Evolutionary conservation across 1,284 basidiomycete genomes (phyloP).

Genomic region (Ustilago bromivora): DNA sequence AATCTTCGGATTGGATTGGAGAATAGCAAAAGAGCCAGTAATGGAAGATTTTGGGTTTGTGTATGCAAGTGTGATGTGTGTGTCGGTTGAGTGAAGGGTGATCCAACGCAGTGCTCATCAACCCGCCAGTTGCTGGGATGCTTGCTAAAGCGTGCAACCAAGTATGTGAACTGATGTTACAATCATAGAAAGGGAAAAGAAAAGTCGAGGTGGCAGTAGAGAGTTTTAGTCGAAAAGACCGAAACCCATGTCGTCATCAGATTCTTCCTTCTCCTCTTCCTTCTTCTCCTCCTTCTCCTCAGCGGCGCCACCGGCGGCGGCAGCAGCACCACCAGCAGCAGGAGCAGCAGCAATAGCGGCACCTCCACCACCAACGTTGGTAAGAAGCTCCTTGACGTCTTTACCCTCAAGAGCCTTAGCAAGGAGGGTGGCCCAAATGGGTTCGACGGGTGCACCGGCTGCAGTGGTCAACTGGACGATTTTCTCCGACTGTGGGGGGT

Average conservation of each 20-base stretch:
- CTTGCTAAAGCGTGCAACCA: not conserved
- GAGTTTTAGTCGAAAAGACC: constrained; percentile 81
- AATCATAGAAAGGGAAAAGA: constrained; percentile 9
- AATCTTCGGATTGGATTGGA: not conserved
- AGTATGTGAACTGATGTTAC: constrained; percentile 41
- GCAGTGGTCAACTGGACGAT: constrained; percentile 84
- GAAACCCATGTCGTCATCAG: constrained; percentile 75
- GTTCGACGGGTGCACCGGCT: constrained; percentile 87
- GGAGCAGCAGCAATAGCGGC: constrained; percentile 72
- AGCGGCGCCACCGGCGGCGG: constrained; percentile 77
- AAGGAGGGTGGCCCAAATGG: constrained; percentile 96
- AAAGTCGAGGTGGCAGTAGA: not conserved
- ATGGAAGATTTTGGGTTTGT: constrained; percentile 4
- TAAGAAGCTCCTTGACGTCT: constrained; percentile 93
- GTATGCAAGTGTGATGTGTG: constrained; percentile 4
- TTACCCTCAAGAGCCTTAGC: constrained; percentile 98
- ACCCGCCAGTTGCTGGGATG: not conserved
- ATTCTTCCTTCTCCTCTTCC: constrained; percentile 71
- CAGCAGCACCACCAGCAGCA: constrained; percentile 75
- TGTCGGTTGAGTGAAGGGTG: not conserved
- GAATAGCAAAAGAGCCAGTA: constrained; percentile 14
- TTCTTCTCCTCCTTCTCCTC: constrained; percentile 85
- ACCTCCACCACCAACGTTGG: constrained; percentile 87
- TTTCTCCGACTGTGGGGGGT: constrained; percentile 81
- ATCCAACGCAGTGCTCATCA: not conserved